Conservation (phyloP, 441 rosid genomes). For the Erodium moschatum region DNA sequence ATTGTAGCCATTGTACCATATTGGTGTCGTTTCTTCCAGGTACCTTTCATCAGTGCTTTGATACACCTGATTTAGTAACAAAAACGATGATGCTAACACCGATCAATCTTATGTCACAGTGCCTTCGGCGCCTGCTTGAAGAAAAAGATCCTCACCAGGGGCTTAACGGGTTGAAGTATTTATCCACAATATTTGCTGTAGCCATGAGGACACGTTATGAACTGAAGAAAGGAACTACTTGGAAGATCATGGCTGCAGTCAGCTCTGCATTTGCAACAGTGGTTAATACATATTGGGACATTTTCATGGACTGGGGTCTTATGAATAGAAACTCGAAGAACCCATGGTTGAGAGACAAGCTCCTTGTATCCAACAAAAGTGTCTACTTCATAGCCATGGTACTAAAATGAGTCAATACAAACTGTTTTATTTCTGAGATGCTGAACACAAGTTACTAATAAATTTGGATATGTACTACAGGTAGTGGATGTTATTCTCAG, state of each 20-base stretch:
- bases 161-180: conserved; percentile 42
- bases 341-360: conserved; percentile 78
- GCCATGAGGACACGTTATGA: conserved; percentile 40
- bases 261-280: conserved; percentile 49
- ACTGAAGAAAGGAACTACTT: conserved; percentile 21
- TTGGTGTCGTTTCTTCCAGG: conserved; percentile 75
- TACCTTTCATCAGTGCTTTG: conserved; percentile 13
- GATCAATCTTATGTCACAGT: conserved; percentile 26
- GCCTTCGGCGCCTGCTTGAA: conserved; percentile 50
- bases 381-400: conserved; percentile 70
- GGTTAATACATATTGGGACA: conserved; percentile 55
- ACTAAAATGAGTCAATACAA: neutral
- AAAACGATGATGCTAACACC: neutral
- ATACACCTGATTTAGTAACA: too few relatives aligned
- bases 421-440: neutral
- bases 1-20: conserved; percentile 58
- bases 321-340: conserved; percentile 43
- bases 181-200: conserved; percentile 54
- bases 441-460: too few relatives aligned
- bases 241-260: conserved; percentile 41
- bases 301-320: conserved; percentile 77
- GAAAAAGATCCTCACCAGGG: conserved; percentile 39
- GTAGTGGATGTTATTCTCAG: conserved; percentile 59
- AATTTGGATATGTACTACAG: conserved; percentile 28
- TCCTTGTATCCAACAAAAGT: conserved; percentile 41